These are phyloP conservation scores for Suhomyces sp. DNA, from an alignment of 805 yeast genomes.

Conservation along the genomic window DNA sequence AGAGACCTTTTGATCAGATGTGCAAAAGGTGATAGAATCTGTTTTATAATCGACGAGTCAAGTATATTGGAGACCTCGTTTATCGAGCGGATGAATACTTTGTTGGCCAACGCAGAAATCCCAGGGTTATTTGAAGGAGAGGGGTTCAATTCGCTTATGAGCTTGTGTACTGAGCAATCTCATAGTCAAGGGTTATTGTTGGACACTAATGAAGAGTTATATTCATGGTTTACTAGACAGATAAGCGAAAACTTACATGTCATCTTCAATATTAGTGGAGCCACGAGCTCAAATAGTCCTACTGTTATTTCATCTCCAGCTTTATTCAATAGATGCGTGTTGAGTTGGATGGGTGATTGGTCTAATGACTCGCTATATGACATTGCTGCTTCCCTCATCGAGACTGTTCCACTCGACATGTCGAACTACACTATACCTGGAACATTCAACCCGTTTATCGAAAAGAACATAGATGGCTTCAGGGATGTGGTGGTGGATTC, in stretches of 20 bases:
- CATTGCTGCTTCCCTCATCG: conserved; percentile 45
- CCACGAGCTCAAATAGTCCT: conserved; percentile 26
- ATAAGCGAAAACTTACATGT: conserved; percentile 76
- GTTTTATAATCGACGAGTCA: conserved; percentile 80
- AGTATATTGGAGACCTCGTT: conserved; percentile 73
- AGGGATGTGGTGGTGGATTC: conserved; percentile 48
- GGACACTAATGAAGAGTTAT: conserved; percentile 67
- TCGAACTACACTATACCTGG: conserved; percentile 39
- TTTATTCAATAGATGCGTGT: conserved; percentile 80
- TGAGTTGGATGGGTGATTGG: conserved; percentile 92
- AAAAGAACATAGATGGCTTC: conserved; percentile 16
- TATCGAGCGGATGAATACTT: conserved; percentile 85
- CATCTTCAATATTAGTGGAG: conserved; percentile 66
- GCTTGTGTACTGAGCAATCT: conserved; percentile 54
- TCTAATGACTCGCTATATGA: conserved; percentile 44
- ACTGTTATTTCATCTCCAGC: conserved; percentile 79
- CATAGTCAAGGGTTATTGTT: conserved; percentile 58
- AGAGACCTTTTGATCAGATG: conserved; percentile 47
- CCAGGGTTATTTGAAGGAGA: conserved; percentile 87
- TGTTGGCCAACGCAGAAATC: conserved; percentile 89
- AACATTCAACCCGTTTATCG: conserved; percentile 10
- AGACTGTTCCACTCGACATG: conserved; percentile 51
- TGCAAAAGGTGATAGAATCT: conserved; percentile 55
- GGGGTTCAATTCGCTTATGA: conserved; percentile 52
- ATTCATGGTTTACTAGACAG: conserved; percentile 69